Percentiles rank a stretch among this genome's conserved stretches.
Conservation (phyloP, 805 yeast species). For the Ogataea nakhonphanomensis region DNA sequence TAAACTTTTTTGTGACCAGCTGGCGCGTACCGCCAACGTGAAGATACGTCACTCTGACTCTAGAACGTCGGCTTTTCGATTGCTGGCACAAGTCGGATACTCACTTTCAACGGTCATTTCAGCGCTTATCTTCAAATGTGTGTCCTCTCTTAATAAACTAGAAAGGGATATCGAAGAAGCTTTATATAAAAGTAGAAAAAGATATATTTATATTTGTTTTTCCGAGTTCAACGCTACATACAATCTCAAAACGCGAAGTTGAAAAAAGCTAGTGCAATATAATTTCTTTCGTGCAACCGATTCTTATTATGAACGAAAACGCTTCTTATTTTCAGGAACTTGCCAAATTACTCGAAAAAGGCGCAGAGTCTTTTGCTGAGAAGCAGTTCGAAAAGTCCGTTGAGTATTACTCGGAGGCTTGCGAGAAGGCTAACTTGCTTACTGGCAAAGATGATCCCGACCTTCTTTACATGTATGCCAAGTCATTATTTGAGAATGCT, state of each 20-base stretch:
- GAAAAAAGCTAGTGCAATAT: neutral
- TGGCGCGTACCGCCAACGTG: conserved; percentile 12
- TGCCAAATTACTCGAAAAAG: conserved; percentile 51
- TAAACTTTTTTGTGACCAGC: conserved; percentile 5
- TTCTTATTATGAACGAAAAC: conserved; percentile 4
- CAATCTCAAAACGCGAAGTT: conserved; percentile 4
- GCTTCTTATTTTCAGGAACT: conserved; percentile 39
- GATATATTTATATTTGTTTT: conserved; percentile 11
- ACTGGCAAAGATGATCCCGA: conserved; percentile 70
- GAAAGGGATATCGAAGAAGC: conserved; percentile 6
- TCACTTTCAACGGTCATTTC: conserved; percentile 25
- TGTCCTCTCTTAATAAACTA: neutral
- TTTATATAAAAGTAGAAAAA: conserved; percentile 4
- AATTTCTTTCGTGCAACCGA: neutral
- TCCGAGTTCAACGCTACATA: conserved; percentile 8
- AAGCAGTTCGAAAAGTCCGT: conserved; percentile 68
- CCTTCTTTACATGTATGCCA: conserved; percentile 71
- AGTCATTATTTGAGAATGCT: conserved; percentile 74
- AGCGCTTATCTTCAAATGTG: conserved; percentile 1
- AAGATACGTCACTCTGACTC: neutral
- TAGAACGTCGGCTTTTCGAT: no score
- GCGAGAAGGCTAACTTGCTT: conserved; percentile 49
- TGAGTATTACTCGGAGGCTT: conserved; percentile 69
- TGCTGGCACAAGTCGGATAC: conserved; percentile 2
- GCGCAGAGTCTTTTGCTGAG: conserved; percentile 59